A percentile compares a stretch with the other conserved stretches of the same genome.
Conservation (phyloP, 1,139 yeast genomes). For the Kazachstania sp. region DNA sequence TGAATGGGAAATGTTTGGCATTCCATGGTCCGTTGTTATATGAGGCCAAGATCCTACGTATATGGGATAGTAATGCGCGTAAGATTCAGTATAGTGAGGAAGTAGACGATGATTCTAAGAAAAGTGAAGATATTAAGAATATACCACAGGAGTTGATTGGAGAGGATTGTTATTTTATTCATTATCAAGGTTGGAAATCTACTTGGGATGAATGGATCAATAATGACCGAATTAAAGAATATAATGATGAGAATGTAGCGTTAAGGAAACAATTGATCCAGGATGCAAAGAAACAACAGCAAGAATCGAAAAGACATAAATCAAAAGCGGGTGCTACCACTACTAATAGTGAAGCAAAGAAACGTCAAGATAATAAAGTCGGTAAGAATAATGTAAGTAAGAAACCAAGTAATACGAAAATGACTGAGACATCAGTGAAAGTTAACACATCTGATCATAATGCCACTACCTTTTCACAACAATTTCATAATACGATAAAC, state of each 20-base stretch:
- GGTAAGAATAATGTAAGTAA: background rate
- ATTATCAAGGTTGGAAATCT: conserved; percentile 91
- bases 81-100: conserved; percentile 30
- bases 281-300: conserved; percentile 23
- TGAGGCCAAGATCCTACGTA: conserved; percentile 71
- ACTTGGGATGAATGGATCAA: conserved; percentile 98
- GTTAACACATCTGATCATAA: too few species aligned
- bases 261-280: conserved; percentile 56
- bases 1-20: conserved; percentile 58
- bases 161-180: conserved; percentile 54
- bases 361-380: background rate
- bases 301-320: background rate
- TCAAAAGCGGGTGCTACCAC: background rate
- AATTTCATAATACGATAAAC: background rate
- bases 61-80: conserved; percentile 48
- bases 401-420: background rate
- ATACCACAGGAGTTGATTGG: conserved; percentile 40
- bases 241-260: conserved; percentile 59
- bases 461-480: conserved; percentile 1
- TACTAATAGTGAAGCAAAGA: background rate
- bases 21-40: conserved; percentile 87
- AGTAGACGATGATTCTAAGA: conserved; percentile 9
- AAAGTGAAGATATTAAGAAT: background rate
- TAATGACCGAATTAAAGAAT: conserved; percentile 55
- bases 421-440: too few species aligned